Percentiles rank a stretch among this genome's conserved stretches.
Evolutionary conservation across 2,329 filamentous ascomycete species (phyloP).

Genomic region (Coniochaeta prunicola): DNA sequence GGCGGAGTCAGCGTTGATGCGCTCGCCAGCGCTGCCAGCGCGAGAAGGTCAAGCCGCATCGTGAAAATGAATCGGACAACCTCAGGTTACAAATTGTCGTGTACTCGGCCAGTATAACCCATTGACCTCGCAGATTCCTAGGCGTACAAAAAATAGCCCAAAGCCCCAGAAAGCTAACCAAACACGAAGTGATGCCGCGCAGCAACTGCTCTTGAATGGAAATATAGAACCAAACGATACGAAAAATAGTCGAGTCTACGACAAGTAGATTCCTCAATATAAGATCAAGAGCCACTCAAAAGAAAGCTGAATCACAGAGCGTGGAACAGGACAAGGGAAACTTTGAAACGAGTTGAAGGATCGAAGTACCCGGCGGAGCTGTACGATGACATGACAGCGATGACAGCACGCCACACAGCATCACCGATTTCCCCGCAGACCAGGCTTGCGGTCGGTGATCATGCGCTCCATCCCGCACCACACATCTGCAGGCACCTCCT

Average conservation of each 20-base stretch:
- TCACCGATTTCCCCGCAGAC: background rate
- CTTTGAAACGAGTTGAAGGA: background rate
- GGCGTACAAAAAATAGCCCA: background rate
- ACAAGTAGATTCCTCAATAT: background rate
- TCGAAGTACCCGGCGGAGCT: background rate
- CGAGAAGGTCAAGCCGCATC: conserved; percentile 21
- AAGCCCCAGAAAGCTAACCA: background rate
- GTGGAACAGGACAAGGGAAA: background rate
- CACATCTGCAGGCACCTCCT: background rate
- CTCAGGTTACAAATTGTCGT: background rate
- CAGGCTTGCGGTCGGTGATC: background rate
- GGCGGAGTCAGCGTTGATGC: conserved; percentile 49
- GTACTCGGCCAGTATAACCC: background rate
- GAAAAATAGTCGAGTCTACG: background rate
- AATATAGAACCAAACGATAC: background rate
- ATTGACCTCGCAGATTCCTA: background rate
- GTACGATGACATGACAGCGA: background rate
- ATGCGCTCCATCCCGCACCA: background rate
- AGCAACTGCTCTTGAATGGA: background rate
- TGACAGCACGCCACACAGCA: background rate
- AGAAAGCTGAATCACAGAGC: background rate
- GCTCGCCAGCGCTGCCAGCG: conserved; percentile 27
- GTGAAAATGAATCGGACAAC: background rate
- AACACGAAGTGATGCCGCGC: background rate
- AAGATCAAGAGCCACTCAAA: background rate